Percentiles rank a stretch among this genome's conserved stretches.
phyloP scores from a whole-genome alignment of 257 asterid species.

The Solanum tarijense region DNA sequence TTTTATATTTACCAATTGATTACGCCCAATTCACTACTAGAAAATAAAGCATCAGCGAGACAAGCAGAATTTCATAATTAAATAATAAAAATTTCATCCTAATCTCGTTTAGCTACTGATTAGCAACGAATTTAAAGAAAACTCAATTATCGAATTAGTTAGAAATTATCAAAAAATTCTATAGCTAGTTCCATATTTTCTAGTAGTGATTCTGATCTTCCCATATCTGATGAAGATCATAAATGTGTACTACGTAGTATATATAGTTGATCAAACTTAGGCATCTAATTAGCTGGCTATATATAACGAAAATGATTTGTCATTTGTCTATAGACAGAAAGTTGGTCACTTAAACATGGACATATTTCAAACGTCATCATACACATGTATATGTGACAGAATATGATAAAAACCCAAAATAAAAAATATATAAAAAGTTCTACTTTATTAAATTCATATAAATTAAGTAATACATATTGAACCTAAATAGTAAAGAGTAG shows the following conservation, averaged over 20 bases:
- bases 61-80: too few relatives aligned
- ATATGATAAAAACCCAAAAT: background rate
- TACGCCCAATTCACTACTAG: too few relatives aligned
- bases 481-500: background rate
- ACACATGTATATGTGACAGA: background rate
- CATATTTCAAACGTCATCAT: background rate
- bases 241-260: background rate
- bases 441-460: background rate
- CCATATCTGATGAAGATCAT: background rate
- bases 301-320: background rate
- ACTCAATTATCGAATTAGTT: too few relatives aligned
- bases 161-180: too few relatives aligned
- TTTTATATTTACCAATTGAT: background rate
- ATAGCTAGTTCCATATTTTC: too few relatives aligned
- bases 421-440: background rate
- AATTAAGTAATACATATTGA: background rate
- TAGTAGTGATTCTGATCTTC: background rate
- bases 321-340: background rate
- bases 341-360: background rate
- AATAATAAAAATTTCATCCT: too few relatives aligned
- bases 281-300: background rate
- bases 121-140: too few relatives aligned
- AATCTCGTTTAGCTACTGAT: too few relatives aligned
- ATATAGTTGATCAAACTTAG: background rate
- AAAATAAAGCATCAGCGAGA: too few relatives aligned